Percentiles rank a stretch among this genome's conserved stretches.
Evolutionary conservation across 768 basidiomycete genomes (phyloP).

Genomic region (Podaxis sp.): DNA sequence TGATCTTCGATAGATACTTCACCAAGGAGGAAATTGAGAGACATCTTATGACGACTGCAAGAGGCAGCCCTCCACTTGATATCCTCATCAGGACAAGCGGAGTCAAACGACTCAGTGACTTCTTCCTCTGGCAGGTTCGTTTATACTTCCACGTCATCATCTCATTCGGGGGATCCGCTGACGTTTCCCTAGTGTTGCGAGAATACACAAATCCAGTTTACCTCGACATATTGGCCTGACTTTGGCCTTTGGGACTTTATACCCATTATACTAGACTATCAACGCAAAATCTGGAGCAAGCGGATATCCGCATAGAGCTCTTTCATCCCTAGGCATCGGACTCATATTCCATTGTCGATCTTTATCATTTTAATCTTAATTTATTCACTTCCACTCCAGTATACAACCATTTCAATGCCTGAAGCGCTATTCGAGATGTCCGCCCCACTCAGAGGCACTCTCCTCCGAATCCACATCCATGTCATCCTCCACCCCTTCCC

Average conservation of each 20-base stretch:
- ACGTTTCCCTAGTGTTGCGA: slow-evolving; percentile 62
- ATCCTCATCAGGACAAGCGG: slow-evolving; percentile 91
- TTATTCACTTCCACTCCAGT: background rate
- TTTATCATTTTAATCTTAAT: background rate
- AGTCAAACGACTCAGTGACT: slow-evolving; percentile 86
- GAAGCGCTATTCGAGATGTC: background rate
- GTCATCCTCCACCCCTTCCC: slow-evolving; percentile 43
- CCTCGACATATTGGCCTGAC: slow-evolving; percentile 86
- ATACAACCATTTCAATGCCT: background rate
- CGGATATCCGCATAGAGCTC: slow-evolving; percentile 12
- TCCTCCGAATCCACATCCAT: slow-evolving; percentile 44
- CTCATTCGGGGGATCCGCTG: background rate
- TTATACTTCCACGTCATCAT: background rate
- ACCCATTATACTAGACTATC: slow-evolving; percentile 86
- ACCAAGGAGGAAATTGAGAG: slow-evolving; percentile 67
- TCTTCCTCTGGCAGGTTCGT: slow-evolving; percentile 92
- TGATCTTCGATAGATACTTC: slow-evolving; percentile 31
- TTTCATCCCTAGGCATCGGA: background rate
- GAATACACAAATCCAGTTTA: slow-evolving; percentile 85
- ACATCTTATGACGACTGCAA: slow-evolving; percentile 63
- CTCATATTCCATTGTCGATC: background rate
- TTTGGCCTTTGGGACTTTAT: slow-evolving; percentile 86
- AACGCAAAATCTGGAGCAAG: slow-evolving; percentile 65
- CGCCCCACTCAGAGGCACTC: slow-evolving; percentile 15
- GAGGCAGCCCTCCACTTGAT: slow-evolving; percentile 78